Base-by-base conservation (phyloP, 2,329 filamentous ascomycete genomes). In the Stromatinia cepivora region DNA sequence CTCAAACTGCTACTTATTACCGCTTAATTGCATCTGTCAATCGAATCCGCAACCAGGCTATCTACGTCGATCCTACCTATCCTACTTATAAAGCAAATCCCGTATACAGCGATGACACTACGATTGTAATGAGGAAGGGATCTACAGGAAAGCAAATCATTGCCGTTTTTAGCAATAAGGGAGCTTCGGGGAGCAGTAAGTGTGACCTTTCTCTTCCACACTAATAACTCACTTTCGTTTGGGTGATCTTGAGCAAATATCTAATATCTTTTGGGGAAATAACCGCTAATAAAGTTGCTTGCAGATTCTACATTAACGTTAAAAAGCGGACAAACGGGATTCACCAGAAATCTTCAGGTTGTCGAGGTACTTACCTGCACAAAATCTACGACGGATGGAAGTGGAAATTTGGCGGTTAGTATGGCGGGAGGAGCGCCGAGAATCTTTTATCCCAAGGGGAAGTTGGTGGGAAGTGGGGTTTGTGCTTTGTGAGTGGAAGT, bases 351-450 rank as follows among this genome's bases (percentile, higher is more conserved):
- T 56, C 68, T 79, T 71, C 70, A 72, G 1, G 68, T 84, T 0
- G 73, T 80, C 17, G 84, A 86, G 67, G 76, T 84, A 13, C 71
- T 84, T 67, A 78, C 76, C 52, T 87, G 86, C 75, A 79, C 77
- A 0, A 71, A 77, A 0, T 77, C 80, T 7, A 83, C 80, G 1
- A 79, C 83, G 0, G 81, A 82, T 71, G 76, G 76, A 3, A 79
- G 73, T 45, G 84, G 84, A 0, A 79, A 79, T 57, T 71, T 87
- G n/a, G 74, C 75, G 0, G 80, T 85, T 1, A 75, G 78, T 6
- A 82, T 86, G 75, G 76, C 73, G 0, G 72, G 76, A 2, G 84
- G 84, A 0, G 69, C 81, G 63, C 83, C 85, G 0, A 76, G 79
- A 66, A 79, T 84, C 2, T 78, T 82, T 61, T 83, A 80, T 71